phyloP scores from a whole-genome alignment of 2,329 filamentous ascomycete species.

The Nectriaceae sp. region DNA sequence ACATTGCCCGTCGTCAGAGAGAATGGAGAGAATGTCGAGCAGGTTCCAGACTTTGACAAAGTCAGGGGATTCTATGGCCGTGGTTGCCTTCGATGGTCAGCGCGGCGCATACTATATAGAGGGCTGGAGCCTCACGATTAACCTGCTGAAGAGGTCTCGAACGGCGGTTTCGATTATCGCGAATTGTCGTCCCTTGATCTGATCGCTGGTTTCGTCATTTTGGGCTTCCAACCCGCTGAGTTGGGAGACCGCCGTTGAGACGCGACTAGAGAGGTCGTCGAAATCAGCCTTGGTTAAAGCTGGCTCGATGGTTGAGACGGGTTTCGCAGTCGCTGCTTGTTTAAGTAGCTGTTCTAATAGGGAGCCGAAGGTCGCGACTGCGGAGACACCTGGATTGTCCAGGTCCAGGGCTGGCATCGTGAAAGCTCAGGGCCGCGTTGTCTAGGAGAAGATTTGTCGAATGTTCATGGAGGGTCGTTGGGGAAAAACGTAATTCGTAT shows the following conservation, averaged over 20 bases:
- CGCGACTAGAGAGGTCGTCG: constrained; percentile 46
- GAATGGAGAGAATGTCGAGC: constrained; percentile 85
- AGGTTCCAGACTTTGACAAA: constrained; percentile 92
- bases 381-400: constrained; percentile 50
- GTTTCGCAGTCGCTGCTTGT: constrained; percentile 61
- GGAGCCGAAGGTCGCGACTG: constrained; percentile 53
- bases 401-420: constrained; percentile 53
- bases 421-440: constrained; percentile 14
- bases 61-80: constrained; percentile 71
- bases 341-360: constrained; percentile 60
- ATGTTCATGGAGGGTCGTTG: constrained; percentile 13
- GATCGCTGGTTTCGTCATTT: constrained; percentile 39
- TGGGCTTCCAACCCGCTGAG: constrained; percentile 28
- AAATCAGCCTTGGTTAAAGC: constrained; percentile 72
- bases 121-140: constrained; percentile 62
- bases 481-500: neutral
- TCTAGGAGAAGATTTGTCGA: constrained; percentile 6
- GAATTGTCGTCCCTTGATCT: constrained; percentile 53
- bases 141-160: constrained; percentile 75
- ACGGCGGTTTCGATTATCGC: constrained; percentile 82
- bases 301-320: constrained; percentile 66
- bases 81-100: constrained; percentile 62
- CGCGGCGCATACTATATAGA: constrained; percentile 14
- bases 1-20: constrained; percentile 77
- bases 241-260: constrained; percentile 40